Evolutionary conservation across 148 eudicot species (phyloP), one percentile per base, ranked within the genome.

Genomic region (Rhododendron mucronatum): DNA sequence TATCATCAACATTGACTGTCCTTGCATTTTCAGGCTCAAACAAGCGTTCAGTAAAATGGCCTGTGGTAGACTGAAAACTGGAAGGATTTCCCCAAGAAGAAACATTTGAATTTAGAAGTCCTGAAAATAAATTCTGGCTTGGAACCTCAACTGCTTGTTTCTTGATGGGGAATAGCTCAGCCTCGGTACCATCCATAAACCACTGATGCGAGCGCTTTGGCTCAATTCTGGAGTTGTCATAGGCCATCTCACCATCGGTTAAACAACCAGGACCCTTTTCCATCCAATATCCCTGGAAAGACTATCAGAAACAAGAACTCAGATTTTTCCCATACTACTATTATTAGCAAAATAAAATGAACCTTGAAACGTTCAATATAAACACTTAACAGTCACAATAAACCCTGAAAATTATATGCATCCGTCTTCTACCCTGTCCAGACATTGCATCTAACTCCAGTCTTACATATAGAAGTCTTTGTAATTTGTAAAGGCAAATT

Each of bases 141-240:
- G 91, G 88, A 85, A 90, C 85, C 84, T 91, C 96, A 76, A 92
- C 86, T 84, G 91, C 93, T 89, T 93, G 98, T 86, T 93, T 96
- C 92, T 94, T 96, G 91, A 83, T 93, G 35, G 92, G 91, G 65
- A 90, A 76, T 37, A 90, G 78, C 84, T 91, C 94, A 23, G 90
- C 89, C 85, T 96, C 98, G 39, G 88, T 85, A 8, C 91, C 89
- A 86, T 93, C 94, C 85, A 88, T 83, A 85, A 90, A 92, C 94
- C 96, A 96, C 83, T 88, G 98, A 84, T 91, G 95, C 33, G 91
- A 65, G 79, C 96, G 96, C 91, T 94, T 96, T 13, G 92, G 91
- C 85, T 94, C 94, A 14, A 89, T 81, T 89, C 92, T 92, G 55
- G 93, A 85, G 86, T 83, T 92, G 65, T 87, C 93, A 87, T 88